Percentiles rank a stretch among this genome's conserved stretches.
phyloP scores from a whole-genome alignment of 352 stramenopile species.

The Phytophthora multivora region DNA sequence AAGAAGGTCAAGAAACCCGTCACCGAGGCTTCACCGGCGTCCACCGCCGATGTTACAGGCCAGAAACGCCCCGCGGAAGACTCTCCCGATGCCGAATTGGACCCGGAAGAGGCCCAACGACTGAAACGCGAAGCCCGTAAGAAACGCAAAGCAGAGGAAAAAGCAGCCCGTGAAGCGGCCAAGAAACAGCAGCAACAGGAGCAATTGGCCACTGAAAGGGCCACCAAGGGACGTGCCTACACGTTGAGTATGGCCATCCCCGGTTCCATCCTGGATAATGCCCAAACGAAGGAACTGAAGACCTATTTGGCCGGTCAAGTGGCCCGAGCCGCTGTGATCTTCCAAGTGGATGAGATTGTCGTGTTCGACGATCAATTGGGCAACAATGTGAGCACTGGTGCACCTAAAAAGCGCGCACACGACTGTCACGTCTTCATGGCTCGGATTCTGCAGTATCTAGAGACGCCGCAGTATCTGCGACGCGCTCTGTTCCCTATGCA shows the following conservation, averaged over 20 bases:
- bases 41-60: constrained; percentile 3
- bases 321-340: constrained; percentile 95
- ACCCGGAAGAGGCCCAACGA: constrained; percentile 31
- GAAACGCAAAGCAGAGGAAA: constrained; percentile 70
- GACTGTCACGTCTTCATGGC: constrained; percentile 88
- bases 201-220: constrained; percentile 38
- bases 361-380: constrained; percentile 97
- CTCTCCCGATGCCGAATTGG: not conserved
- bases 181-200: constrained; percentile 45
- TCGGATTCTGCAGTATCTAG: constrained; percentile 96
- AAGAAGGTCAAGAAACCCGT: constrained; percentile 36
- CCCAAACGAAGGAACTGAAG: constrained; percentile 96
- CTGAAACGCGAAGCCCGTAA: constrained; percentile 74
- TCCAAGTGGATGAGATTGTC: constrained; percentile 98
- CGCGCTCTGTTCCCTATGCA: constrained; percentile 97
- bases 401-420: constrained; percentile 57
- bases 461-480: constrained; percentile 98
- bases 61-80: constrained; percentile 21
- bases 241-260: constrained; percentile 97
- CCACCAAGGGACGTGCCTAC: constrained; percentile 72
- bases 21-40: not conserved
- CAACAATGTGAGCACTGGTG: constrained; percentile 44
- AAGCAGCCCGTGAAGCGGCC: constrained; percentile 38
- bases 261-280: constrained; percentile 97
- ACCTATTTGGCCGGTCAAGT: constrained; percentile 97